Evolutionary conservation across 208 protist genomes (phyloP).

Genomic region (Porcisia hertigi): DNA sequence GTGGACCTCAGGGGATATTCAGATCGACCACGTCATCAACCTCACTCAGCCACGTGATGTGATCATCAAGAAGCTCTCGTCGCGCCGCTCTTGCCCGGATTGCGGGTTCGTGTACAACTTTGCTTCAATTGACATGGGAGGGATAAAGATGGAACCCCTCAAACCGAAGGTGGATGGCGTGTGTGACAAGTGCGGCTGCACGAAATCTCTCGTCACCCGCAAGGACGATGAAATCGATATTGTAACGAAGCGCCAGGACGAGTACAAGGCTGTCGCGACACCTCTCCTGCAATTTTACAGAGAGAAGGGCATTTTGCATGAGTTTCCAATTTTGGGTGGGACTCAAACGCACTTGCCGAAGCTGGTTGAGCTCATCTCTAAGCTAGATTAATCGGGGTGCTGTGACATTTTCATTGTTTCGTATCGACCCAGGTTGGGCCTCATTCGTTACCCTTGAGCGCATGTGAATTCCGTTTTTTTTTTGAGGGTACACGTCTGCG

Average conservation of each 20-base stretch:
- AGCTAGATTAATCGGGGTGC: constrained; percentile 8
- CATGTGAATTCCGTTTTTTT: too few relatives aligned
- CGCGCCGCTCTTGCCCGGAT: constrained; percentile 62
- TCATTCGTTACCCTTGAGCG: background rate
- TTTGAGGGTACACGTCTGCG: background rate
- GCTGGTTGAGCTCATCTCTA: constrained; percentile 61
- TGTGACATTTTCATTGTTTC: background rate
- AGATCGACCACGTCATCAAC: constrained; percentile 80
- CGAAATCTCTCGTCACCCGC: constrained; percentile 60
- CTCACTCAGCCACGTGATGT: constrained; percentile 72
- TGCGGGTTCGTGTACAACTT: constrained; percentile 84
- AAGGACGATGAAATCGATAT: constrained; percentile 66
- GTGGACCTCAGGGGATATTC: constrained; percentile 45
- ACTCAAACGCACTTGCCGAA: constrained; percentile 71
- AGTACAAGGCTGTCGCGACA: constrained; percentile 58
- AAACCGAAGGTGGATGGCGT: constrained; percentile 72
- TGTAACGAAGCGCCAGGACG: constrained; percentile 55
- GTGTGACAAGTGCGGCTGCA: constrained; percentile 79
- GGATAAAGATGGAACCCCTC: constrained; percentile 82
- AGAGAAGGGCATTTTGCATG: constrained; percentile 54
- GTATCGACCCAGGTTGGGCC: background rate
- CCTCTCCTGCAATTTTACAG: constrained; percentile 71
- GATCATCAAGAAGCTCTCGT: constrained; percentile 74
- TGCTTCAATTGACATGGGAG: constrained; percentile 64
- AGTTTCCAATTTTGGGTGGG: constrained; percentile 72